Base-by-base conservation (phyloP, 2,329 filamentous ascomycete genomes). In the Sporothrix phasma region DNA sequence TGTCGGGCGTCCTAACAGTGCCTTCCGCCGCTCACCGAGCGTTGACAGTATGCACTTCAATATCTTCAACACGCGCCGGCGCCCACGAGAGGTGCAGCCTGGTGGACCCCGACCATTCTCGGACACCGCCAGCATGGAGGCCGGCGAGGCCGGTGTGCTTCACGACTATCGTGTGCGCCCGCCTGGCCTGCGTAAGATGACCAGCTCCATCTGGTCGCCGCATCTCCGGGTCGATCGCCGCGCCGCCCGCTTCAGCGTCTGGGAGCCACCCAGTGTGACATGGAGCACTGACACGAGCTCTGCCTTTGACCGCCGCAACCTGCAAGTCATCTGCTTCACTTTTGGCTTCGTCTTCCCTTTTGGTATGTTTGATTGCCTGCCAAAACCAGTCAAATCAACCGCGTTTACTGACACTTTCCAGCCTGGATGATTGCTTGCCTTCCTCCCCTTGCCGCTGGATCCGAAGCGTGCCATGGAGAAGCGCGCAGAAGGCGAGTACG, bases 401-500 rank as follows among this genome's bases (percentile, higher is more conserved):
- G n/a, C 31, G 19, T 62, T 51, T 59, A 1, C 66, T 71, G 64
- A 71, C 54, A 64, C 26, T 54, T 11, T 22, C 10, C 62, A 66
- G 88, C 87, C 63, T 95, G 90, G 90, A 89, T 93, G 77, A 79
- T 91, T 67, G 91, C 87, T n/a, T 1, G 84, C 90, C 1, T 80
- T 92, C 62, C 78, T 94, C 13, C 89, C 89, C 1, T 75, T 95
- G 6, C 89, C 89, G 10, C 77, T 78, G 1, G 80, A 81, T 63
- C 82, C 85, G 8, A 75, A 78, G 22, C 70, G 75, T 1, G 76
- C 81, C 19, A 82, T 84, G 73, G 76, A 79, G 45, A 80, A 86
- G 70, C 73, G 70, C 31, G 71, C 76, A 53, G 73, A 73, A 62
- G 78, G 75, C 70, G 65, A 76, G 29, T 70, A 77, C 31, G 74